Evolutionary conservation across 2,329 filamentous ascomycete species (phyloP).

Genomic region (Septoria linicola): DNA sequence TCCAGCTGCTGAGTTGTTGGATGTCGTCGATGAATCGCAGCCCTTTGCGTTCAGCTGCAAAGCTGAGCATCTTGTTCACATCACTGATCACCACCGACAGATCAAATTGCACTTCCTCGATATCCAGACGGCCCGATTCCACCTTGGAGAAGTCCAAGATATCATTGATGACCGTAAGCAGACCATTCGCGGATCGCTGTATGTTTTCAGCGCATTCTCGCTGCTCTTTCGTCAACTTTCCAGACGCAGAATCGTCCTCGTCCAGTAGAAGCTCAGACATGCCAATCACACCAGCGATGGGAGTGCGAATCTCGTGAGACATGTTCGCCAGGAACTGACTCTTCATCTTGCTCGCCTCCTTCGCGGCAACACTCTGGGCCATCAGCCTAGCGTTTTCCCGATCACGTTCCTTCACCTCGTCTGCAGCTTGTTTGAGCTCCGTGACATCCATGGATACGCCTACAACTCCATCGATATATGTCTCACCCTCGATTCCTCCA

Average conservation of each 20-base stretch:
- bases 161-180: slow-evolving; percentile 86
- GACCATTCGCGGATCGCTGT: slow-evolving; percentile 73
- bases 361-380: slow-evolving; percentile 74
- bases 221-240: slow-evolving; percentile 63
- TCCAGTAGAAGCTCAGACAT: slow-evolving; percentile 75
- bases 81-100: slow-evolving; percentile 71
- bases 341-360: slow-evolving; percentile 77
- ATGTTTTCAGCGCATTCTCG: slow-evolving; percentile 75
- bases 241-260: slow-evolving; percentile 46
- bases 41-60: slow-evolving; percentile 77
- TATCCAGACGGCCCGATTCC: slow-evolving; percentile 72
- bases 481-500: slow-evolving; percentile 52
- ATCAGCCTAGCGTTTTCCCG: slow-evolving; percentile 66
- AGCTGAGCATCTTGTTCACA: slow-evolving; percentile 82
- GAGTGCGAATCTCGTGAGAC: slow-evolving; percentile 46
- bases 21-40: slow-evolving; percentile 69
- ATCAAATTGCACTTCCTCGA: slow-evolving; percentile 79
- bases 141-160: slow-evolving; percentile 85
- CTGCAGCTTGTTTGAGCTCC: slow-evolving; percentile 64
- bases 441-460: slow-evolving; percentile 80
- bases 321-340: slow-evolving; percentile 73
- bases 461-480: slow-evolving; percentile 68
- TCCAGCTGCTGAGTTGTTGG: slow-evolving; percentile 61
- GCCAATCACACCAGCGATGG: slow-evolving; percentile 76
- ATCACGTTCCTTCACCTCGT: slow-evolving; percentile 62